Percentiles rank a stretch among this genome's conserved stretches.
phyloP scores from a whole-genome alignment of 164 flowering plant species.

The Annona cherimola region DNA sequence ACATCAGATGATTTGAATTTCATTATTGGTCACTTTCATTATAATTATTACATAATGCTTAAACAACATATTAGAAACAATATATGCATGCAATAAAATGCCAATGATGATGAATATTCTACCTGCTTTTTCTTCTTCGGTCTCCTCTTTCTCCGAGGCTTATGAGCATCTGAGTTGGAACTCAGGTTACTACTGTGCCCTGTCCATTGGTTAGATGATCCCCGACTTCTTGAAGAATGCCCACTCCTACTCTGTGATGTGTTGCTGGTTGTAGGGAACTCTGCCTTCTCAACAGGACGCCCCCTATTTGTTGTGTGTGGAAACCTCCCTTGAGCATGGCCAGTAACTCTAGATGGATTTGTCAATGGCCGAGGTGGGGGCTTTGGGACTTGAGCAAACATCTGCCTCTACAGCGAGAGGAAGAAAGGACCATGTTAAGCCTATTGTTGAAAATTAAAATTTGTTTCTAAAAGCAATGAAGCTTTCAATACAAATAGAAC shows the following conservation, averaged over 20 bases:
- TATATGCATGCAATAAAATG: neutral
- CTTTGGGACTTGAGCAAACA: conserved; percentile 73
- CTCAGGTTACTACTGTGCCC: conserved; percentile 73
- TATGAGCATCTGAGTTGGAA: conserved; percentile 92
- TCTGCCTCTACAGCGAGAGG: conserved; percentile 41
- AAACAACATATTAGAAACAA: neutral
- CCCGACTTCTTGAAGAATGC: conserved; percentile 36
- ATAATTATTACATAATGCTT: neutral
- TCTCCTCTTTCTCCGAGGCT: conserved; percentile 90
- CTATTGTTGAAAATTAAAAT: neutral
- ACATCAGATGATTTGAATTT: no score
- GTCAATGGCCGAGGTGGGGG: conserved; percentile 78
- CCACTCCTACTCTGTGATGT: conserved; percentile 48
- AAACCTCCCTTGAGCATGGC: conserved; percentile 33
- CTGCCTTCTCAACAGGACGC: conserved; percentile 29
- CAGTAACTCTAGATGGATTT: conserved; percentile 28
- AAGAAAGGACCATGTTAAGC: neutral
- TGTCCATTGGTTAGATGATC: conserved; percentile 42
- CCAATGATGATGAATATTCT: neutral
- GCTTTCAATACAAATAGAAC: neutral
- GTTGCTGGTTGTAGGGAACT: conserved; percentile 51
- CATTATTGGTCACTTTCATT: no score
- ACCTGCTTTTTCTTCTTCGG: conserved; percentile 86
- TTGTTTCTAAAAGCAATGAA: neutral
- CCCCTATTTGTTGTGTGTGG: conserved; percentile 51